Evolutionary conservation across 2,329 filamentous ascomycete genomes (phyloP).

Genomic region (Cordyceps tenuipes): DNA sequence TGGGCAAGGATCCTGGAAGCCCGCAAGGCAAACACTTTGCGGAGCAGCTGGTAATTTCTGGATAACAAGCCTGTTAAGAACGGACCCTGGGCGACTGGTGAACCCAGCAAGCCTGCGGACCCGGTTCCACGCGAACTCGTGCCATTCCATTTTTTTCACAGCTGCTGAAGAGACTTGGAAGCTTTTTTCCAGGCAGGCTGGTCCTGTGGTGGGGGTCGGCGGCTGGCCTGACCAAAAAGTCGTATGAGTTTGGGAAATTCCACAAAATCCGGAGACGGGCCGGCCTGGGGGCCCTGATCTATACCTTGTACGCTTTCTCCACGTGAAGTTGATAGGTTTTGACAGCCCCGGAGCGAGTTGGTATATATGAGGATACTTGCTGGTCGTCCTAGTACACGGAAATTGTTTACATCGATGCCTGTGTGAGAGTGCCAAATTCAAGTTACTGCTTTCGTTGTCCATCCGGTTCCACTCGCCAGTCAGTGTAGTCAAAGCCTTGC

Average conservation of each 20-base stretch:
- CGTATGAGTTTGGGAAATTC: constrained; percentile 3
- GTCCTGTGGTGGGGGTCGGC: not conserved
- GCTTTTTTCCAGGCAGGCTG: too few relatives aligned
- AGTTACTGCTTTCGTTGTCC: not conserved
- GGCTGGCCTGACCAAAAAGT: constrained; percentile 6
- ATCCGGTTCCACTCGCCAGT: not conserved
- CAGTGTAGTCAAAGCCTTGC: not conserved
- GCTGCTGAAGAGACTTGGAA: not conserved
- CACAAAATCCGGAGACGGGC: not conserved
- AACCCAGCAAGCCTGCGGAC: not conserved
- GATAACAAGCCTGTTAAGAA: not conserved
- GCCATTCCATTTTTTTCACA: not conserved
- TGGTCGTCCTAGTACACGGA: not conserved
- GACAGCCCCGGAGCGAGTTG: not conserved
- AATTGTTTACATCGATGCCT: not conserved
- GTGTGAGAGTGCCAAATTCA: not conserved
- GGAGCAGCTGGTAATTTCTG: not conserved
- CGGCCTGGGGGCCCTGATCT: not conserved
- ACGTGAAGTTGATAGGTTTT: not conserved
- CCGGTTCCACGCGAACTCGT: constrained; percentile 7
- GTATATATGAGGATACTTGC: not conserved
- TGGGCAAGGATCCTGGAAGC: not conserved
- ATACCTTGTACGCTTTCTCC: not conserved
- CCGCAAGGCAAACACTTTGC: not conserved
- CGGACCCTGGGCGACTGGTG: not conserved